These are phyloP conservation scores for Vigna unguiculata DNA, from an alignment of 306 rosid genomes.

Conservation along the genomic window DNA sequence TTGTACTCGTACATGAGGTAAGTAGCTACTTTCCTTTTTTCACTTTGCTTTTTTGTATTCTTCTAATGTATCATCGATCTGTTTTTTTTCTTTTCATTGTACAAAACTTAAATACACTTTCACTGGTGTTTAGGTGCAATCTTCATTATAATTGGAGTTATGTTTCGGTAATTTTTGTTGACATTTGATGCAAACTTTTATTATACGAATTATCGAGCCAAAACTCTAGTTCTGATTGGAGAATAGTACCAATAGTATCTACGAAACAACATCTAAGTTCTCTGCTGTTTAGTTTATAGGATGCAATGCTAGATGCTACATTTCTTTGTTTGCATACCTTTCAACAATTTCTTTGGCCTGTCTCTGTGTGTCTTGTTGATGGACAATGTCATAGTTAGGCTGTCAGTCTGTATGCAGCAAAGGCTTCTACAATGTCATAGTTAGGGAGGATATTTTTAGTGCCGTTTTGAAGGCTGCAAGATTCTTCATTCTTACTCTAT, in stretches of 20 bases:
- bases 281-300: neutral
- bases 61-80: slow-evolving; percentile 34
- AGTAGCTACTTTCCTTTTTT: slow-evolving; percentile 41
- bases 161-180: neutral
- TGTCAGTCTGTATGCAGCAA: neutral
- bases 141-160: neutral
- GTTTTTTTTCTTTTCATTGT: neutral
- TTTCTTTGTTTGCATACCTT: neutral
- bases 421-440: neutral
- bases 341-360: slow-evolving; percentile 13
- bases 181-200: neutral
- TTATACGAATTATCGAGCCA: neutral
- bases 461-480: neutral
- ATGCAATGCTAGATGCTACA: neutral
- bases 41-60: slow-evolving; percentile 13
- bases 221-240: neutral
- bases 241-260: neutral
- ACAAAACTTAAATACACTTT: neutral
- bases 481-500: neutral
- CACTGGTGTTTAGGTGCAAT: neutral
- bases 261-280: neutral
- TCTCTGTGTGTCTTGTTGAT: slow-evolving; percentile 9
- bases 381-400: neutral
- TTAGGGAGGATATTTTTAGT: too few relatives aligned
- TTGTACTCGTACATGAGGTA: slow-evolving; percentile 79